Conservation (phyloP, 129 eudicot genomes). For the Arctium lappa region DNA sequence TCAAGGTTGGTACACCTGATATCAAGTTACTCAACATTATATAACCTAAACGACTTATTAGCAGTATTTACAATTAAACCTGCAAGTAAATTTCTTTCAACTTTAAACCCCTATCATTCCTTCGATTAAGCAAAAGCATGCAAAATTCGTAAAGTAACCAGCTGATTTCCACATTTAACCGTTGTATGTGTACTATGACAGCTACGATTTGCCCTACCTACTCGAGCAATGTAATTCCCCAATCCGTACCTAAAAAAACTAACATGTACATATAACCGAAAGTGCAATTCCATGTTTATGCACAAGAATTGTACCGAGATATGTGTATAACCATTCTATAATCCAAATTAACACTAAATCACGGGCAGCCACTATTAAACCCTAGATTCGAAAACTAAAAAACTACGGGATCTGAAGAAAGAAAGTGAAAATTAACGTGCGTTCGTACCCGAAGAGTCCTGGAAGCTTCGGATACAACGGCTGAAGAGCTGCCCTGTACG, state of each 20-base stretch:
- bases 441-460: slow-evolving; percentile 75
- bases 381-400: slow-evolving; percentile 28
- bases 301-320: slow-evolving; percentile 18
- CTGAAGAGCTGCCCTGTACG: slow-evolving; percentile 45
- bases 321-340: neutral
- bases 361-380: slow-evolving; percentile 14
- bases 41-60: slow-evolving; percentile 8
- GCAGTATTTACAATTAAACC: neutral
- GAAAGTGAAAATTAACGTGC: slow-evolving; percentile 8
- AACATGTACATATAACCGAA: neutral
- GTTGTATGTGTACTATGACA: neutral
- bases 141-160: neutral
- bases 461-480: slow-evolving; percentile 70
- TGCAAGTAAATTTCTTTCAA: neutral
- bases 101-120: neutral
- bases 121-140: neutral
- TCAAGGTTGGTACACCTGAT: neutral
- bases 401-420: slow-evolving; percentile 37
- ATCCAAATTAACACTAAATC: slow-evolving; percentile 18
- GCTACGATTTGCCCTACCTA: slow-evolving; percentile 2
- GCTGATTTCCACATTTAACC: neutral
- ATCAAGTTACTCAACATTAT: neutral
- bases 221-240: slow-evolving; percentile 16
- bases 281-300: slow-evolving; percentile 8
- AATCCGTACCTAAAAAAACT: slow-evolving; percentile 10